Conservation (phyloP, 2,329 filamentous ascomycete genomes). For the Xylariaceae sp. region DNA sequence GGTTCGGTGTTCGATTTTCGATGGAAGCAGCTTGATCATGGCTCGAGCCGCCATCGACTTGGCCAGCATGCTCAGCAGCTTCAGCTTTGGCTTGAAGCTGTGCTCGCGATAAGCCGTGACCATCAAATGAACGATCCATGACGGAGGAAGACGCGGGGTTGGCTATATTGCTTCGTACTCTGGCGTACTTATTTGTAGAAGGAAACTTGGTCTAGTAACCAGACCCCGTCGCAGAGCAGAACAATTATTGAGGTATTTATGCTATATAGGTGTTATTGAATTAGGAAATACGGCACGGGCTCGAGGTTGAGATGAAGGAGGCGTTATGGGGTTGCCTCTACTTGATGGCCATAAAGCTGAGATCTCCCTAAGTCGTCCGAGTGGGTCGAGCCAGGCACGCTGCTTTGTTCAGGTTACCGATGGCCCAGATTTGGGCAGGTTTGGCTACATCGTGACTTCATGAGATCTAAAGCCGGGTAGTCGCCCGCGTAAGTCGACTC, state of each 20-base stretch:
- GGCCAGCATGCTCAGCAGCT: slow-evolving; percentile 13
- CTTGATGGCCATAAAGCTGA: background rate
- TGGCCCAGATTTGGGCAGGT: background rate
- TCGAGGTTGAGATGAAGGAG: slow-evolving; percentile 10
- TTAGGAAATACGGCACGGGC: slow-evolving; percentile 9
- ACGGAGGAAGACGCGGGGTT: background rate
- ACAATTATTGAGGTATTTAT: slow-evolving; percentile 9
- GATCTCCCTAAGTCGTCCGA: background rate
- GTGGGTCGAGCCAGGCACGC: background rate
- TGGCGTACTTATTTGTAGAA: background rate
- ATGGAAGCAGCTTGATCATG: background rate
- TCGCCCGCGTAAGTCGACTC: background rate
- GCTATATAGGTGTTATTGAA: slow-evolving; percentile 18
- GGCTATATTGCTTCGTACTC: background rate
- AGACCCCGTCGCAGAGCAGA: slow-evolving; percentile 5
- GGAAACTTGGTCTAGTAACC: background rate
- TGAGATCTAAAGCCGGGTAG: background rate
- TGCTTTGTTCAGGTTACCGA: background rate
- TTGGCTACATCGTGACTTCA: background rate
- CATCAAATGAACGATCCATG: slow-evolving; percentile 22
- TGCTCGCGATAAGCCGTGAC: slow-evolving; percentile 17
- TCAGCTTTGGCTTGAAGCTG: slow-evolving; percentile 20
- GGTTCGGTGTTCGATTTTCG: background rate
- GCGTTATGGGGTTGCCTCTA: background rate
- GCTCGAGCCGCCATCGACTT: slow-evolving; percentile 22